These are phyloP conservation scores for Aureobasidium sp. DNA, from an alignment of 2,329 filamentous ascomycete species.

Conservation along the genomic window DNA sequence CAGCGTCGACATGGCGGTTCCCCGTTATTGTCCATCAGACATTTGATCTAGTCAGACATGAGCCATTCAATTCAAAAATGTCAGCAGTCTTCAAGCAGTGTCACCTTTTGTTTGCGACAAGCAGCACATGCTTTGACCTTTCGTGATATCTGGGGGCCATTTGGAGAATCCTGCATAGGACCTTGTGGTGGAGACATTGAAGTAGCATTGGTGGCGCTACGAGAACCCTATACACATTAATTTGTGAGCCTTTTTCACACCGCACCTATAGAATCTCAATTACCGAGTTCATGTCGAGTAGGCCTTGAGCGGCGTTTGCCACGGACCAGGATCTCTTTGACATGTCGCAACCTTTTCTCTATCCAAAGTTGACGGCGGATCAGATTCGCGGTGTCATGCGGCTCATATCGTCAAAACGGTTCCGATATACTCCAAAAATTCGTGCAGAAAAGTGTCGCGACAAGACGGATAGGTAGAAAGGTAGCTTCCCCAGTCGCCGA, in stretches of 20 bases:
- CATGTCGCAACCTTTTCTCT: not conserved
- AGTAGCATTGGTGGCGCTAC: not conserved
- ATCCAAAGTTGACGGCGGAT: not conserved
- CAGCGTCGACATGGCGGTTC: slow-evolving; percentile 45
- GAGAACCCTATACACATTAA: not conserved
- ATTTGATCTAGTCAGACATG: slow-evolving; percentile 47
- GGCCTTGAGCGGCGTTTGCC: slow-evolving; percentile 14
- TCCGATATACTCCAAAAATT: not conserved
- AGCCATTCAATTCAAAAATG: slow-evolving; percentile 27
- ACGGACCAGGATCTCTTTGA: slow-evolving; percentile 15
- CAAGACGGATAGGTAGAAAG: not conserved
- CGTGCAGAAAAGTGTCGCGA: not conserved
- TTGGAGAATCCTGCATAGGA: slow-evolving; percentile 1
- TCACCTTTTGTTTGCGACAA: slow-evolving; percentile 45
- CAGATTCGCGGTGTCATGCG: not conserved
- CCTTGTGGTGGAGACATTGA: slow-evolving; percentile 11
- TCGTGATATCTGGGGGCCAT: slow-evolving; percentile 12
- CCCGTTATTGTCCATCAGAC: slow-evolving; percentile 42
- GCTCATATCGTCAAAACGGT: not conserved
- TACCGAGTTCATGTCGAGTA: slow-evolving; percentile 15
- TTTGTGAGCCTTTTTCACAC: not conserved
- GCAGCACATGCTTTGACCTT: slow-evolving; percentile 40
- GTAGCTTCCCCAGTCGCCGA: slow-evolving; percentile 5
- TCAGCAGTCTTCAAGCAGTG: not conserved
- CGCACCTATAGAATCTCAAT: not conserved